These are phyloP conservation scores for Nicotiana noctiflora DNA, from an alignment of 257 asterid genomes.

Conservation along the genomic window DNA sequence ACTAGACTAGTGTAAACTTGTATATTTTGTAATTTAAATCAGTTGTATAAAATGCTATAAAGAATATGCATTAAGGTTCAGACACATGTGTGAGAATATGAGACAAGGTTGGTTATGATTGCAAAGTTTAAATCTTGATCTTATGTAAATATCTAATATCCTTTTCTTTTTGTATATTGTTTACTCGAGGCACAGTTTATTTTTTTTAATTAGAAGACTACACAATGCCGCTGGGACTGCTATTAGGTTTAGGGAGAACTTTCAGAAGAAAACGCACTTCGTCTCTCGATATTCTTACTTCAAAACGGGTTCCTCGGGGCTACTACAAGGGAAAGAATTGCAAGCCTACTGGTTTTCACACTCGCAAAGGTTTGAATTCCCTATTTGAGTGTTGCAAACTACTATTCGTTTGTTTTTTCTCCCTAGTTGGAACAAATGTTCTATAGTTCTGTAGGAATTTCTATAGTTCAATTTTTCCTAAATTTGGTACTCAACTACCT, in stretches of 20 bases:
- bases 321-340: conserved; percentile 86
- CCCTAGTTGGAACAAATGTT: neutral
- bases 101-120: neutral
- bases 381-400: neutral
- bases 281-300: conserved; percentile 67
- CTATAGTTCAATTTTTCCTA: neutral
- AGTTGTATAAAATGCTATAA: no score
- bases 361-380: conserved; percentile 67
- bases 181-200: neutral
- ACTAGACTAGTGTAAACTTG: no score
- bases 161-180: neutral
- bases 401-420: neutral
- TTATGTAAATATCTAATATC: neutral
- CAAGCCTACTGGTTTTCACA: conserved; percentile 90
- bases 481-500: neutral
- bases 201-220: neutral
- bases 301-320: conserved; percentile 56
- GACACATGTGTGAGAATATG: no score
- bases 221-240: conserved; percentile 62
- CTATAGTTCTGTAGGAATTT: neutral
- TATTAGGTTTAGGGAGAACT: conserved; percentile 62
- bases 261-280: conserved; percentile 72
- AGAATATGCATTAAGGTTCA: no score
- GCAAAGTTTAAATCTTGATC: neutral
- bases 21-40: no score